phyloP scores from a whole-genome alignment of 2,329 filamentous ascomycete species.

The Cladosporium sp. region DNA sequence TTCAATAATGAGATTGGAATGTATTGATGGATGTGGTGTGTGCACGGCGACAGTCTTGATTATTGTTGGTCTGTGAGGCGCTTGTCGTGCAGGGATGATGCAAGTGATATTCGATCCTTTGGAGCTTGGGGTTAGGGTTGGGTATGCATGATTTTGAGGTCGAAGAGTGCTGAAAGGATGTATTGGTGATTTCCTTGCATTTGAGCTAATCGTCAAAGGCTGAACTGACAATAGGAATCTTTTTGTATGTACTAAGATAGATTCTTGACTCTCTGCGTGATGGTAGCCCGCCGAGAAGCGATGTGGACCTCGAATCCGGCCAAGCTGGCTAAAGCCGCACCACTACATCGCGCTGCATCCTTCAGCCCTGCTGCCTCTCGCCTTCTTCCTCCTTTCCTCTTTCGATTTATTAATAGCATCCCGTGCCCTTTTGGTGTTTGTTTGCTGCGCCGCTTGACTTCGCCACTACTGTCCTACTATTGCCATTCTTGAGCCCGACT shows the following conservation, averaged over 20 bases:
- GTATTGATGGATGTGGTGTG: not conserved
- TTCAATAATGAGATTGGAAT: not conserved
- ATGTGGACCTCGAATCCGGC: not conserved
- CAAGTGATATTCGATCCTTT: not conserved
- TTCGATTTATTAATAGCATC: not conserved
- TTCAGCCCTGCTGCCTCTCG: constrained; percentile 6
- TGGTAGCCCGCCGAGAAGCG: not conserved
- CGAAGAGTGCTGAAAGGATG: not conserved
- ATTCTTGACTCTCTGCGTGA: not conserved
- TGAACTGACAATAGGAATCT: not conserved
- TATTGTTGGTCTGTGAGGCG: constrained; percentile 1
- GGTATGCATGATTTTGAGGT: not conserved
- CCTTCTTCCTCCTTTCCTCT: not conserved
- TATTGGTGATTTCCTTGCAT: not conserved
- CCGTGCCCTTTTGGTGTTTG: not conserved
- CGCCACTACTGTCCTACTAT: not conserved
- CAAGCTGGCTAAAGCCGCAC: not conserved
- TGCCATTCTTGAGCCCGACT: not conserved
- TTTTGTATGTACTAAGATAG: not conserved
- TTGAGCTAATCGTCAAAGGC: not conserved
- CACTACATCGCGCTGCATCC: not conserved
- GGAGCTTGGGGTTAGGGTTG: not conserved
- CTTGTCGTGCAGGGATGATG: constrained; percentile 5
- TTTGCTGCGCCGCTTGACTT: not conserved
- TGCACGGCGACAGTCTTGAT: not conserved